Conservation (phyloP, 164 flowering plant species). For the Liriodendron chinense region DNA sequence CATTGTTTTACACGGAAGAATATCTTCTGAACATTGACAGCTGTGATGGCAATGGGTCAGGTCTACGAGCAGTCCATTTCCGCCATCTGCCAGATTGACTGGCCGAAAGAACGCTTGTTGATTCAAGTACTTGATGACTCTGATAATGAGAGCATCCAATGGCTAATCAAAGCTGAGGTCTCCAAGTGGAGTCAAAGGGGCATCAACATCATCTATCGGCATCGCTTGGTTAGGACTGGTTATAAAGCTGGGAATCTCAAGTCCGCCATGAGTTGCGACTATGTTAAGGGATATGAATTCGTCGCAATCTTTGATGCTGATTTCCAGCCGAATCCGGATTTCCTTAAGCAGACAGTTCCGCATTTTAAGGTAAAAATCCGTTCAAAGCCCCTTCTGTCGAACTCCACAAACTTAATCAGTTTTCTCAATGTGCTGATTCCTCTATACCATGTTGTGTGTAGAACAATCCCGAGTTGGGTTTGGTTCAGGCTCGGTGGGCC, state of each 20-base stretch:
- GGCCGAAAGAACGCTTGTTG: conserved; percentile 72
- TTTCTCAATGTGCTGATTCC: conserved; percentile 1
- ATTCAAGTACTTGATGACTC: conserved; percentile 95
- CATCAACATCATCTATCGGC: conserved; percentile 76
- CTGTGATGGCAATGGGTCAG: conserved; percentile 32
- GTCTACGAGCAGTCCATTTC: conserved; percentile 79
- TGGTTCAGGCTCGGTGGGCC: conserved; percentile 84
- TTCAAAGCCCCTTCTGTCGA: background rate
- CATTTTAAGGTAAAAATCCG: conserved; percentile 51
- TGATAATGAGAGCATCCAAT: conserved; percentile 67
- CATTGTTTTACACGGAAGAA: too few relatives aligned
- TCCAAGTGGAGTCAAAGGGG: conserved; percentile 82
- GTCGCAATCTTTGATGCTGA: conserved; percentile 83
- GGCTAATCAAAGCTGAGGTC: conserved; percentile 82
- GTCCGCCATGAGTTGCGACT: conserved; percentile 72
- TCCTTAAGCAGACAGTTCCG: conserved; percentile 55
- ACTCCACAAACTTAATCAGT: background rate
- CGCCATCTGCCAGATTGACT: conserved; percentile 72
- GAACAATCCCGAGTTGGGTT: conserved; percentile 63
- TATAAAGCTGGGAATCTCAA: conserved; percentile 78
- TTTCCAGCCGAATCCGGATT: conserved; percentile 74
- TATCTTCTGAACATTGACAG: too few relatives aligned
- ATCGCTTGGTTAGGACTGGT: conserved; percentile 66
- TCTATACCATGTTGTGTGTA: conserved; percentile 18
- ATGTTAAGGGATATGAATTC: conserved; percentile 61